These are phyloP conservation scores for Biscutella auriculata DNA, from an alignment of 441 rosid species.

Conservation along the genomic window DNA sequence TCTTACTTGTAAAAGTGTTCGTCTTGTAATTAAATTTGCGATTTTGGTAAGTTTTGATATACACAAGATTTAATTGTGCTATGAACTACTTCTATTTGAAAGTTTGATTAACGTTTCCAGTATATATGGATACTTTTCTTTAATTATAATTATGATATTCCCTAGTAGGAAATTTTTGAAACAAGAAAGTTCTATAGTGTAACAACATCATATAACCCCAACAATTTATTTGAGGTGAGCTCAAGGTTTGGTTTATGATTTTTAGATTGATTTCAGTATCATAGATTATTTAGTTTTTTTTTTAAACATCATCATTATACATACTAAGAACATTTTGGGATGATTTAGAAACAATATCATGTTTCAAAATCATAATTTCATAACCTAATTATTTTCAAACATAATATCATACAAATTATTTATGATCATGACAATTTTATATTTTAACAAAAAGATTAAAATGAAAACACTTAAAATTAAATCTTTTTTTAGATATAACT, in stretches of 20 bases:
- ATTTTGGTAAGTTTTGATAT: neutral
- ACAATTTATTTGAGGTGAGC: neutral
- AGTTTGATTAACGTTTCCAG: neutral
- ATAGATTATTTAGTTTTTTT: neutral
- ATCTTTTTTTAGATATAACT: no score
- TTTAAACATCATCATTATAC: neutral
- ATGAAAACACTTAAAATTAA: no score
- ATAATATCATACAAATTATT: neutral
- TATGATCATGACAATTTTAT: neutral
- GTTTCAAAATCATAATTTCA: no score
- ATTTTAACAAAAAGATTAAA: neutral
- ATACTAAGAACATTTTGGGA: neutral
- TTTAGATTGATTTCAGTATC: neutral
- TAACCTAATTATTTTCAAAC: no score
- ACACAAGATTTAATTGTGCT: neutral
- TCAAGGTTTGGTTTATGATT: neutral
- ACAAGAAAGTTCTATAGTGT: neutral
- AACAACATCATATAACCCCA: neutral
- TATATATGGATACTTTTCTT: no score
- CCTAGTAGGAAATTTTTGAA: no score
- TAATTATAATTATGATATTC: no score
- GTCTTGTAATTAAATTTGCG: no score
- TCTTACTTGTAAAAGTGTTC: no score
- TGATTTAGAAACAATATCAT: neutral
- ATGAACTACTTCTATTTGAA: neutral